Percentiles rank a stretch among this genome's conserved stretches.
Evolutionary conservation across 2,329 filamentous ascomycete genomes (phyloP).

Genomic region (Capronia epimyces): DNA sequence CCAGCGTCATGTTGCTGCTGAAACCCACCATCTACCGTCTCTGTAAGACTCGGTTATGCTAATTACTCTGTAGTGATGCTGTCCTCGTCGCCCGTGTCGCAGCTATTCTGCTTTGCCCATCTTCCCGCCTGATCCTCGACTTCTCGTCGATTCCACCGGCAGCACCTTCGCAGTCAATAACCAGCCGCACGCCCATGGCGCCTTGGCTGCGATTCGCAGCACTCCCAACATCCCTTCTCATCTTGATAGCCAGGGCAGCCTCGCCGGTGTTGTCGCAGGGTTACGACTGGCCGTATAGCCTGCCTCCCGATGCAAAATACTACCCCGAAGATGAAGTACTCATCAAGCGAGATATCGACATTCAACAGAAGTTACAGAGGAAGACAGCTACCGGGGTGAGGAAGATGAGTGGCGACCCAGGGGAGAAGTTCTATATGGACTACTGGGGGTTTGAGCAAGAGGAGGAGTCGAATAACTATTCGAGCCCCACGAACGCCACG

Average conservation of each 20-base stretch:
- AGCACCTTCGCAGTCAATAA: not conserved
- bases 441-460: slow-evolving; percentile 40
- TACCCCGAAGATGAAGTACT: slow-evolving; percentile 29
- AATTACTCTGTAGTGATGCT: not conserved
- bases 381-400: slow-evolving; percentile 32
- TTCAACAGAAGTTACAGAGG: slow-evolving; percentile 32
- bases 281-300: slow-evolving; percentile 25
- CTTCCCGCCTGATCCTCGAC: not conserved
- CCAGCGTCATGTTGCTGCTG: not conserved
- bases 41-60: not conserved
- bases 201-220: slow-evolving; percentile 17
- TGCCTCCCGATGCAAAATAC: slow-evolving; percentile 27
- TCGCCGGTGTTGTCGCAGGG: slow-evolving; percentile 7
- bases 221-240: slow-evolving; percentile 17
- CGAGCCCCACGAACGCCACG: slow-evolving; percentile 4
- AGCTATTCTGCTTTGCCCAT: not conserved
- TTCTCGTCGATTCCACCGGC: not conserved
- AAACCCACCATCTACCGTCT: not conserved
- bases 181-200: slow-evolving; percentile 4
- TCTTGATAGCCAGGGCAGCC: slow-evolving; percentile 9
- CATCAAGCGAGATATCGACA: slow-evolving; percentile 30
- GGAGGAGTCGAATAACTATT: slow-evolving; percentile 7
- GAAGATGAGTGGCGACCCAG: slow-evolving; percentile 44
- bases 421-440: slow-evolving; percentile 45
- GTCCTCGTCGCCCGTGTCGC: not conserved